A percentile compares a stretch with the other conserved stretches of the same genome.
phyloP scores from a whole-genome alignment of 1,139 yeast genomes.

The Geotrichum phurueaensis region DNA sequence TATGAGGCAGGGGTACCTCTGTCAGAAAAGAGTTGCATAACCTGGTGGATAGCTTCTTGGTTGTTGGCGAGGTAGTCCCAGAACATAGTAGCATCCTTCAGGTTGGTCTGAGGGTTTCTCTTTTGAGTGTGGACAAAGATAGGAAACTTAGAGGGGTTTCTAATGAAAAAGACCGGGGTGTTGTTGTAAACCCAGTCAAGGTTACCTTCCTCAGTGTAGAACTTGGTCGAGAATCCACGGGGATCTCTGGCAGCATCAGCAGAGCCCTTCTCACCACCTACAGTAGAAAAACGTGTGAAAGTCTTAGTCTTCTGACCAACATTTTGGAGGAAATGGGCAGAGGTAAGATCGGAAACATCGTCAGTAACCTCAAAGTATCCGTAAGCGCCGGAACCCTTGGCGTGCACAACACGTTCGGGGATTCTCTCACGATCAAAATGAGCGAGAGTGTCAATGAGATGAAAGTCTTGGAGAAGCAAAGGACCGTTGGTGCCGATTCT shows the following conservation, averaged over 20 bases:
- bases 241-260: conserved; percentile 89
- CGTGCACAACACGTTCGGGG: conserved; percentile 87
- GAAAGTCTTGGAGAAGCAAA: conserved; percentile 69
- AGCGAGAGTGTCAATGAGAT: conserved; percentile 68
- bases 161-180: conserved; percentile 80
- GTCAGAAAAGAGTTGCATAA: conserved; percentile 59
- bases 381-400: conserved; percentile 83
- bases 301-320: conserved; percentile 72
- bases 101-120: conserved; percentile 77
- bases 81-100: conserved; percentile 63
- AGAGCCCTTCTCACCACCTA: conserved; percentile 81
- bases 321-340: conserved; percentile 63
- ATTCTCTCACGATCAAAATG: conserved; percentile 84
- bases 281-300: conserved; percentile 78
- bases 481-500: conserved; percentile 73
- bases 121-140: conserved; percentile 86
- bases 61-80: conserved; percentile 67
- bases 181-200: conserved; percentile 85
- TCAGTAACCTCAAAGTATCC: conserved; percentile 79
- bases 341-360: conserved; percentile 67
- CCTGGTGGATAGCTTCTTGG: conserved; percentile 59
- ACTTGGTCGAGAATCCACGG: conserved; percentile 77
- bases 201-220: conserved; percentile 84
- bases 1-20: conserved; percentile 66
- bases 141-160: conserved; percentile 86